Evolutionary conservation across 805 yeast species (phyloP).

Genomic region (Pichia rugopelliculosa): DNA sequence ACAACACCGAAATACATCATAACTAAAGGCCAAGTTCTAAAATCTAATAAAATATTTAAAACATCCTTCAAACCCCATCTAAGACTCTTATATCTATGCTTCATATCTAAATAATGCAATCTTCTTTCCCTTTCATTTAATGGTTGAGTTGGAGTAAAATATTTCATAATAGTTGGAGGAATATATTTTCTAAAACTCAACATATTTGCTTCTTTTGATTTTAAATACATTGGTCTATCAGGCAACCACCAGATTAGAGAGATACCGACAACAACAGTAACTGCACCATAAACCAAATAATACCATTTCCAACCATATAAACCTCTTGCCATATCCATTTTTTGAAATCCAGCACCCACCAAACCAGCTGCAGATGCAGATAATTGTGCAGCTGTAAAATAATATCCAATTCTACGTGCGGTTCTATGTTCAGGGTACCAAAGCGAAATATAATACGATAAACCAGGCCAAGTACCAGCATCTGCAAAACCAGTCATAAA

Average conservation of each 20-base stretch:
- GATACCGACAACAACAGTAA: slow-evolving; percentile 60
- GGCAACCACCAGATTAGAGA: slow-evolving; percentile 78
- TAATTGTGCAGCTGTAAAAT: slow-evolving; percentile 88
- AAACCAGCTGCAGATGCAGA: slow-evolving; percentile 86
- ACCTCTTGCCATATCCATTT: slow-evolving; percentile 66
- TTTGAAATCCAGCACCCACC: slow-evolving; percentile 82
- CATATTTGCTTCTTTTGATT: slow-evolving; percentile 9
- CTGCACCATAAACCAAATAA: slow-evolving; percentile 66
- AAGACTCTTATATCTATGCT: slow-evolving; percentile 36
- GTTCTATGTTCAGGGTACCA: slow-evolving; percentile 80
- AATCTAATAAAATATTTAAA: slow-evolving; percentile 45
- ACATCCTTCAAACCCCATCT: slow-evolving; percentile 60
- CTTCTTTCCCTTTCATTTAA: slow-evolving; percentile 44
- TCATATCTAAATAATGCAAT: slow-evolving; percentile 57
- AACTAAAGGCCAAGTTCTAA: slow-evolving; percentile 70
- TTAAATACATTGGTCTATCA: slow-evolving; percentile 50
- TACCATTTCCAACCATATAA: slow-evolving; percentile 83
- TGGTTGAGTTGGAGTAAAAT: slow-evolving; percentile 33
- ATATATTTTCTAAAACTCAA: slow-evolving; percentile 16
- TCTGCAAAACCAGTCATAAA: slow-evolving; percentile 69
- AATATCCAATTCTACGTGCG: slow-evolving; percentile 77
- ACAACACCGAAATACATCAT: slow-evolving; percentile 91
- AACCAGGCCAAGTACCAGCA: slow-evolving; percentile 89
- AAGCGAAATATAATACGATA: slow-evolving; percentile 73
- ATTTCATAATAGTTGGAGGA: slow-evolving; percentile 15